Conservation (phyloP, 805 yeast genomes). For the Metschnikowia henanensis region DNA sequence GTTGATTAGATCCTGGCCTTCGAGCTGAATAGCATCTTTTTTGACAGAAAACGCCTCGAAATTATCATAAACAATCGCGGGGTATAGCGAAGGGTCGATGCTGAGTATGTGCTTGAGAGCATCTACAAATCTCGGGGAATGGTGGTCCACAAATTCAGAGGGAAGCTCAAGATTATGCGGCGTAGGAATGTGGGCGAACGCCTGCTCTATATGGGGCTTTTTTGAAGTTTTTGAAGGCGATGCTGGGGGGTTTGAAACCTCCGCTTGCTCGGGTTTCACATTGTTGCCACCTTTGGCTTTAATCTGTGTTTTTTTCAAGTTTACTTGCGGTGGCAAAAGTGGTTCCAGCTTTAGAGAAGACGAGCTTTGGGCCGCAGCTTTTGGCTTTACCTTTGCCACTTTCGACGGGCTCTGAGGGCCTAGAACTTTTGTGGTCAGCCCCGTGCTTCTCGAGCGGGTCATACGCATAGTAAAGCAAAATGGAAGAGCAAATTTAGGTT, state of each 20-base stretch:
- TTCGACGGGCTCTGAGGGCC: not conserved
- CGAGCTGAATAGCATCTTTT: not conserved
- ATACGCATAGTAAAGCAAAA: conserved; percentile 6
- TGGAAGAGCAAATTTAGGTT: too few relatives aligned
- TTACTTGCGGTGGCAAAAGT: too few relatives aligned
- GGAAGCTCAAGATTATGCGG: conserved; percentile 27
- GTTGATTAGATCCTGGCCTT: conserved; percentile 21
- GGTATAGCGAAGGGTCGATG: conserved; percentile 37
- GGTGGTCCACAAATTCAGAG: conserved; percentile 26
- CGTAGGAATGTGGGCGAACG: conserved; percentile 11
- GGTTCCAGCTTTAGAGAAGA: too few relatives aligned
- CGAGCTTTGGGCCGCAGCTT: not conserved
- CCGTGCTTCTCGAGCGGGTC: conserved; percentile 5
- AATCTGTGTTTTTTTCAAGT: not conserved
- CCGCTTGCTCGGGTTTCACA: not conserved
- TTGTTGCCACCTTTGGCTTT: not conserved
- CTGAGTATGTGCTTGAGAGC: conserved; percentile 31
- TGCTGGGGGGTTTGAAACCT: not conserved
- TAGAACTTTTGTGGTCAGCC: not conserved
- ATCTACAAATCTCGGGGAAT: conserved; percentile 32
- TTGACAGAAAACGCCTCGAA: conserved; percentile 25
- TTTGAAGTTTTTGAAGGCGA: not conserved
- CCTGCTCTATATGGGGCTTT: conserved; percentile 15
- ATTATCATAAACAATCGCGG: conserved; percentile 28
- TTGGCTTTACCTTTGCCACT: conserved; percentile 3